Conservation (phyloP, 371 early-diverging fungal genomes). For the Mortierella sp. region DNA sequence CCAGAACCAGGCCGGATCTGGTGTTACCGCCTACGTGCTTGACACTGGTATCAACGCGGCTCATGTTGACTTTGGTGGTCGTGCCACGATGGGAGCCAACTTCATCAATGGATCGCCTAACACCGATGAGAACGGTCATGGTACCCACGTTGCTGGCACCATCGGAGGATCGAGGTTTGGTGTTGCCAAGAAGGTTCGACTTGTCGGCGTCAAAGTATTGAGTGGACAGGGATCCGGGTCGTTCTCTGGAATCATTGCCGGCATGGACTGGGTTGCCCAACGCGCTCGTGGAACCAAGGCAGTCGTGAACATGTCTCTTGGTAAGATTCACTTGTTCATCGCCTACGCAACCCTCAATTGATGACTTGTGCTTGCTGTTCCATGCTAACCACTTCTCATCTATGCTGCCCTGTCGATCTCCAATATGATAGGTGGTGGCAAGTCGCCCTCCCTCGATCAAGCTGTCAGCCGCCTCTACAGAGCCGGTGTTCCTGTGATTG, state of each 20-base stretch:
- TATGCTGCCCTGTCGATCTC: too few relatives aligned
- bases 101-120: conserved; percentile 51
- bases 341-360: too few relatives aligned
- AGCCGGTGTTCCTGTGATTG: conserved; percentile 66
- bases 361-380: too few relatives aligned
- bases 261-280: not conserved
- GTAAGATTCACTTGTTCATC: too few relatives aligned
- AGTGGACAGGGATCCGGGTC: not conserved
- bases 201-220: not conserved
- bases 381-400: too few relatives aligned
- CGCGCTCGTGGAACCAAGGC: not conserved
- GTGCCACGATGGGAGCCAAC: conserved; percentile 68
- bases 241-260: not conserved
- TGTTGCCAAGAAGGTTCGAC: not conserved
- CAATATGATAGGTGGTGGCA: conserved; percentile 60
- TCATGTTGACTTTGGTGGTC: conserved; percentile 65
- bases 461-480: conserved; percentile 60
- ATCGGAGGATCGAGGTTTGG: not conserved
- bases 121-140: not conserved
- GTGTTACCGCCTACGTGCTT: conserved; percentile 58
- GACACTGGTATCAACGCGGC: conserved; percentile 56
- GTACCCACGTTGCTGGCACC: not conserved
- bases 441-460: conserved; percentile 55
- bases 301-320: not conserved
- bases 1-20: conserved; percentile 51